phyloP scores from a whole-genome alignment of 257 asterid species.

The Fraxinus anomala region DNA sequence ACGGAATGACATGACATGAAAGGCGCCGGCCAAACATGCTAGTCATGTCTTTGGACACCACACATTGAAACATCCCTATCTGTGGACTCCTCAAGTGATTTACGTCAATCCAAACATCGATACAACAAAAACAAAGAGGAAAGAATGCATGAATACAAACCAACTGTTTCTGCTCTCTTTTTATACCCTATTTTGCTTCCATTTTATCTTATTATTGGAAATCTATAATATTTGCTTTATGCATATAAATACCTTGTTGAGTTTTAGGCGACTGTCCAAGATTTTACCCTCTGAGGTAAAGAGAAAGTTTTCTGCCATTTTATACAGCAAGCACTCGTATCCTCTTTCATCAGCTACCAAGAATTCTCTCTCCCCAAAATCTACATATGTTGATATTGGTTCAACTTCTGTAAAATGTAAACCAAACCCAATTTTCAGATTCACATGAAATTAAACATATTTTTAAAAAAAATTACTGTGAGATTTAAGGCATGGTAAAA shows the following conservation, averaged over 20 bases:
- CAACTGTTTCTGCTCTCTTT: slow-evolving; percentile 3
- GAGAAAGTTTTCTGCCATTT: slow-evolving; percentile 70
- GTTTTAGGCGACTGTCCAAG: slow-evolving; percentile 67
- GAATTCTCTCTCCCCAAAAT: slow-evolving; percentile 84
- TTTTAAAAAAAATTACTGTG: neutral
- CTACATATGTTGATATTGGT: slow-evolving; percentile 87
- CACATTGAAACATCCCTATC: neutral
- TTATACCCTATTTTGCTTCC: neutral
- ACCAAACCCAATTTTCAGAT: slow-evolving; percentile 27
- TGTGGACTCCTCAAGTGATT: slow-evolving; percentile 14
- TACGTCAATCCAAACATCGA: slow-evolving; percentile 32
- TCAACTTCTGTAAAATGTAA: slow-evolving; percentile 68
- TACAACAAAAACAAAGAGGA: slow-evolving; percentile 29
- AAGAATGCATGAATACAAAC: slow-evolving; percentile 22
- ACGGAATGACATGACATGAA: neutral
- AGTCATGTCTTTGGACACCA: neutral
- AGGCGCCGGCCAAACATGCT: neutral
- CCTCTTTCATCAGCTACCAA: slow-evolving; percentile 94
- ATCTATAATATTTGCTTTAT: slow-evolving; percentile 5
- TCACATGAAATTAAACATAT: neutral
- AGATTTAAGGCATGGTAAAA: neutral
- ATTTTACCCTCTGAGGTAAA: slow-evolving; percentile 57
- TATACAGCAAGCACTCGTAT: slow-evolving; percentile 74
- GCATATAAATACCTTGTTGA: slow-evolving; percentile 61
- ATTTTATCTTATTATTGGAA: slow-evolving; percentile 31